Base-by-base conservation (phyloP, 2,329 filamentous ascomycete species). In the Sclerotiophoma versabilis region DNA sequence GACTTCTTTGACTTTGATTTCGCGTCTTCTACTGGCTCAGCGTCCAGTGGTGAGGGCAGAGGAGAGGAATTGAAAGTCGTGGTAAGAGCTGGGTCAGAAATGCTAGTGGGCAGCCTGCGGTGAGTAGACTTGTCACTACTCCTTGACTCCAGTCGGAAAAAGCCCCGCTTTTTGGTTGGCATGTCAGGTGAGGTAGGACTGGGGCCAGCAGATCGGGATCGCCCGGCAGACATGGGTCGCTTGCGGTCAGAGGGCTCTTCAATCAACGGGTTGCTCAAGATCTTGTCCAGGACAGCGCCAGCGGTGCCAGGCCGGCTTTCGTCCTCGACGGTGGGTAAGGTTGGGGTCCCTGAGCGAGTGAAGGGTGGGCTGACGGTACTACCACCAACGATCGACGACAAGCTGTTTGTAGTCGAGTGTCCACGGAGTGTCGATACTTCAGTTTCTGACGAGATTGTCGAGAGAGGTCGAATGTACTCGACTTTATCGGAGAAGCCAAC, bases 401-500 rank as follows among this genome's bases (percentile, higher is more conserved):
- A 86, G 73, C 90, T 96, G 52, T 88, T 89, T 22, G 89, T 89
- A 27, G 91, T 82, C 1, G 88, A 91, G 71, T 93, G 91, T 5
- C 86, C 85, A 33, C 86, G 84, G 15, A 87, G 82, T 0, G 90
- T 92, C 1, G 82, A 82, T 69, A 88, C 92, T 38, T 91, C 88
- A 0, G 91, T 92, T 71, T 95, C 92, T 17, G 87, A 93, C 1
- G 92, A 96, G 12, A 96, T 87, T 17, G 93, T 80, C 2, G 93
- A 96, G 15, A 96, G 77, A 0, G 93, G 92, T 10, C 91, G 85
- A 64, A 93, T 93, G 59, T 90, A 92, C 72, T 96, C 91, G 23
- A 96, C 81, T 10, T 86, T 90, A 59, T 96, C 92, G 1, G 90
- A 92, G 69, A 96, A 96, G 0, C 89, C 90, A 38, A 96, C 92